phyloP scores from a whole-genome alignment of 306 rosid genomes.

The Begonia fuchsioides region DNA sequence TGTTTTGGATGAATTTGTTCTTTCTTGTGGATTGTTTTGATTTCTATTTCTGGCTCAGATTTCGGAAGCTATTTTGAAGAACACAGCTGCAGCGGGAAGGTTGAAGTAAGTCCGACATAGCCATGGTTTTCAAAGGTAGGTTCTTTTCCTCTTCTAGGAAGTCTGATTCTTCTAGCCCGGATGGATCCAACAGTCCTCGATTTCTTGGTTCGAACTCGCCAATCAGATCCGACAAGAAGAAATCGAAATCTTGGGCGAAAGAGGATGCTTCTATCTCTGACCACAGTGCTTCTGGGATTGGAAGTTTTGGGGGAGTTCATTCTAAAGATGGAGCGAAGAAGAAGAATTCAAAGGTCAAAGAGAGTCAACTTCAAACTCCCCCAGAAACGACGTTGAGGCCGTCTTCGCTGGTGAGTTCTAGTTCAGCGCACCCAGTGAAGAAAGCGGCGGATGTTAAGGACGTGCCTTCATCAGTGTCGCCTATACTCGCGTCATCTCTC shows the following conservation, averaged over 20 bases:
- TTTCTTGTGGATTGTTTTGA: too few relatives aligned
- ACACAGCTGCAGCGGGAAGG: too few relatives aligned
- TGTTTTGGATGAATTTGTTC: too few relatives aligned
- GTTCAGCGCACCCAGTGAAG: slow-evolving; percentile 21
- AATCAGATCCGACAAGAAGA: slow-evolving; percentile 78
- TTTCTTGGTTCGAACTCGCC: slow-evolving; percentile 72
- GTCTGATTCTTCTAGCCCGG: slow-evolving; percentile 79
- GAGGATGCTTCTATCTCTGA: slow-evolving; percentile 12
- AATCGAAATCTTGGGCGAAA: slow-evolving; percentile 42
- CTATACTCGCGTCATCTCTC: slow-evolving; percentile 80
- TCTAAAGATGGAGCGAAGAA: slow-evolving; percentile 35
- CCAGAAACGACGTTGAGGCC: slow-evolving; percentile 17
- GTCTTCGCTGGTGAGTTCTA: slow-evolving; percentile 1
- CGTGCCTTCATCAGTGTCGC: slow-evolving; percentile 54
- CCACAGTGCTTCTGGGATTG: background rate
- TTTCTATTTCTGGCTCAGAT: too few relatives aligned
- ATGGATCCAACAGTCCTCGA: slow-evolving; percentile 59
- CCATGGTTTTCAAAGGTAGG: slow-evolving; percentile 89
- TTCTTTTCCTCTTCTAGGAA: slow-evolving; percentile 82
- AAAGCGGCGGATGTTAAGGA: slow-evolving; percentile 30
- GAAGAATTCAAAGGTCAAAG: slow-evolving; percentile 45
- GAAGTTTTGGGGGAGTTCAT: slow-evolving; percentile 3
- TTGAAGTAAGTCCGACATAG: too few relatives aligned
- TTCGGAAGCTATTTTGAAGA: too few relatives aligned
- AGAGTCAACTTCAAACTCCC: slow-evolving; percentile 16